A percentile compares a stretch with the other conserved stretches of the same genome.
Evolutionary conservation across 1,284 basidiomycete species (phyloP).

Genomic region (Trichosporon faecale): DNA sequence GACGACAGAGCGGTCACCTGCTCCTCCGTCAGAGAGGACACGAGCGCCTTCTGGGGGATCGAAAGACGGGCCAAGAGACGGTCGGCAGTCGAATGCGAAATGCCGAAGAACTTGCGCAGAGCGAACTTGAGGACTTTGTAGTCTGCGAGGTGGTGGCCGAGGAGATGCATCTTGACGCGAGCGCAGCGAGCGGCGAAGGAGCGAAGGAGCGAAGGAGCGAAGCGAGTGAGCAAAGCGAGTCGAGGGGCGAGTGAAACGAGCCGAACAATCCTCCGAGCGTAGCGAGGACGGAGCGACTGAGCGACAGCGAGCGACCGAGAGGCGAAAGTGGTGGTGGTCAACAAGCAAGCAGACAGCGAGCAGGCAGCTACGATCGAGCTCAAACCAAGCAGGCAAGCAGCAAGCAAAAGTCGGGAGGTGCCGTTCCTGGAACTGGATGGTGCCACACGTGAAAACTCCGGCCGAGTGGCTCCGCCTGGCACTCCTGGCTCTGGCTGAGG

Average conservation of each 20-base stretch:
- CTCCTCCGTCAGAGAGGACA: constrained; percentile 53
- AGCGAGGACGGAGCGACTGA: no score
- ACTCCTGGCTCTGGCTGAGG: background rate
- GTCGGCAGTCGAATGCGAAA: constrained; percentile 53
- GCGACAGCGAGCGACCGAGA: background rate
- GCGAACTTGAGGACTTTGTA: constrained; percentile 56
- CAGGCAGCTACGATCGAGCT: background rate
- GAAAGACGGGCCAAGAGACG: constrained; percentile 56
- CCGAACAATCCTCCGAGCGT: background rate
- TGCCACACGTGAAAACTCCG: constrained; percentile 17
- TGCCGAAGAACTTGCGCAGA: constrained; percentile 57
- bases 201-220: no score
- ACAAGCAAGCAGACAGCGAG: background rate
- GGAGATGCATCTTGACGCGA: constrained; percentile 48
- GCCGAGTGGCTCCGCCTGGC: background rate
- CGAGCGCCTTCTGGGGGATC: constrained; percentile 53
- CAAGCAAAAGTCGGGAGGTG: constrained; percentile 19
- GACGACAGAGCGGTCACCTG: constrained; percentile 58
- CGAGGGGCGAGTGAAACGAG: background rate
- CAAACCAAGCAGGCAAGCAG: background rate
- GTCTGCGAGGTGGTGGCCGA: constrained; percentile 55
- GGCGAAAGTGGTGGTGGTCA: background rate
- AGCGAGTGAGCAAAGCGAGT: background rate
- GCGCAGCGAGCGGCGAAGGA: background rate
- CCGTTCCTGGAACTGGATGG: constrained; percentile 14